Percentiles rank a stretch among this genome's conserved stretches.
Evolutionary conservation across 768 basidiomycete genomes (phyloP).

Genomic region (Glaciozyma martinii): DNA sequence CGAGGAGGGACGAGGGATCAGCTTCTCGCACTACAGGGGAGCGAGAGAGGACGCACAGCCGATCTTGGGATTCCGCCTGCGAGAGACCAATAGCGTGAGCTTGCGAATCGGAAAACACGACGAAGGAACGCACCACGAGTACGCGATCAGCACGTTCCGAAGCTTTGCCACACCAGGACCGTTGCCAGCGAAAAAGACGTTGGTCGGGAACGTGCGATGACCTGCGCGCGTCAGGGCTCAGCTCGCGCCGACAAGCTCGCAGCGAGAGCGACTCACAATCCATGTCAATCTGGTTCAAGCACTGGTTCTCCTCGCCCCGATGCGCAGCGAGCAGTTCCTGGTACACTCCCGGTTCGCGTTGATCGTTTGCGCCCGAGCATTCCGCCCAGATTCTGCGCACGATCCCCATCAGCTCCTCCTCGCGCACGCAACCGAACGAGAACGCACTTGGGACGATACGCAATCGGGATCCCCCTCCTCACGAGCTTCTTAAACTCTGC

Average conservation of each 20-base stretch:
- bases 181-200: conserved; percentile 90
- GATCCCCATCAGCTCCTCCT: not conserved
- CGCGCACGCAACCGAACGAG: not conserved
- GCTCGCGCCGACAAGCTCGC: not conserved
- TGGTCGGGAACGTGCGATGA: conserved; percentile 34
- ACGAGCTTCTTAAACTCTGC: conserved; percentile 70
- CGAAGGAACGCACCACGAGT: conserved; percentile 61
- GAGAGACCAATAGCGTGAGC: not conserved
- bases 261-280: conserved; percentile 43
- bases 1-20: not conserved
- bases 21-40: not conserved
- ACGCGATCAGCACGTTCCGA: conserved; percentile 77
- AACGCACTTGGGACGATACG: conserved; percentile 61
- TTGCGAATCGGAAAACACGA: not conserved
- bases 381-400: conserved; percentile 58
- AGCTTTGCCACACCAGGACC: conserved; percentile 89
- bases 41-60: conserved; percentile 47
- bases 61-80: conserved; percentile 77
- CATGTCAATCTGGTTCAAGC: conserved; percentile 78
- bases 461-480: conserved; percentile 76
- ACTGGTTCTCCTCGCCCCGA: conserved; percentile 37
- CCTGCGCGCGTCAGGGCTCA: conserved; percentile 32
- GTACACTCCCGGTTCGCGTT: conserved; percentile 84
- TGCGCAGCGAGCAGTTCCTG: conserved; percentile 59
- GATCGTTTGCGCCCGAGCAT: conserved; percentile 85